A percentile compares a stretch with the other conserved stretches of the same genome.
phyloP scores from a whole-genome alignment of 768 basidiomycete genomes.

The Psilocybe azurescens region DNA sequence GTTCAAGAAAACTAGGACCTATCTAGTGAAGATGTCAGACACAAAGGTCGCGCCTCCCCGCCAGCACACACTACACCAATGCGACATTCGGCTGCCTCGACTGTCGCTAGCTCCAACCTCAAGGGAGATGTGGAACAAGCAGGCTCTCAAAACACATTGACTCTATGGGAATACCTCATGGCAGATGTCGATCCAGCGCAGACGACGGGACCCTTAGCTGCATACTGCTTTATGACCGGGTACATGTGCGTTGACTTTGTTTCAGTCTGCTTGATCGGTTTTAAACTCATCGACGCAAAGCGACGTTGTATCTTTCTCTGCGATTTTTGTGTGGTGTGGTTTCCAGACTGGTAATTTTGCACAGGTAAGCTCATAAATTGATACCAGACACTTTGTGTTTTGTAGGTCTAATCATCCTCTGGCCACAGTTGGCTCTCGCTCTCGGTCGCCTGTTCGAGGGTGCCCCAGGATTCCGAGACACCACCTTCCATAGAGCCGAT shows the following conservation, averaged over 20 bases:
- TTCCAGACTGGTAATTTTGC: constrained; percentile 84
- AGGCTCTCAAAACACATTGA: constrained; percentile 15
- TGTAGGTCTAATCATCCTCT: not conserved
- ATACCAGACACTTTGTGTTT: not conserved
- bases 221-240: constrained; percentile 82
- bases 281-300: constrained; percentile 36
- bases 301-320: constrained; percentile 76
- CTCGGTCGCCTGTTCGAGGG: constrained; percentile 80
- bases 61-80: not conserved
- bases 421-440: constrained; percentile 71
- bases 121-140: constrained; percentile 26
- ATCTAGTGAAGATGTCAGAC: constrained; percentile 1
- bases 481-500: constrained; percentile 78
- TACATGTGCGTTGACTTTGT: constrained; percentile 54
- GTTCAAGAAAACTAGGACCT: not conserved
- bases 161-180: constrained; percentile 47
- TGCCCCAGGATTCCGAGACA: constrained; percentile 49
- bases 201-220: constrained; percentile 58
- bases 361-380: constrained; percentile 47
- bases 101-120: not conserved
- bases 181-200: constrained; percentile 57
- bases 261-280: not conserved
- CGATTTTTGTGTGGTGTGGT: constrained; percentile 84
- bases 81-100: constrained; percentile 11
- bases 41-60: constrained; percentile 7